Evolutionary conservation across 148 eudicot genomes (phyloP).

Genomic region (Vaccinium vitisidaea): DNA sequence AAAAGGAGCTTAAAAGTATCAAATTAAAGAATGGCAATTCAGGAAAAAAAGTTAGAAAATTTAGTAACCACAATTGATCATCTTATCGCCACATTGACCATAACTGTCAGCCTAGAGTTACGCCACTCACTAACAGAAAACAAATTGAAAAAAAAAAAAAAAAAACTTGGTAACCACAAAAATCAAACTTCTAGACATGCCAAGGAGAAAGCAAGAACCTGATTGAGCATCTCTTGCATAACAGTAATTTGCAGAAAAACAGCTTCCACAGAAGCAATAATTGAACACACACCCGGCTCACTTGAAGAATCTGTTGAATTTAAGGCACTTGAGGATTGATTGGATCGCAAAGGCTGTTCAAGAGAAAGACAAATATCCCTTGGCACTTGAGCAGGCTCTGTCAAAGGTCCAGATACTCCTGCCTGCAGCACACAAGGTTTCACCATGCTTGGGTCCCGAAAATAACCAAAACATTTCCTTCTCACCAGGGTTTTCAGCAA

Average conservation of each 20-base stretch:
- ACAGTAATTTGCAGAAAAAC: slow-evolving; percentile 41
- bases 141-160: background rate
- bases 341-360: slow-evolving; percentile 78
- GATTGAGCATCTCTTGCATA: slow-evolving; percentile 61
- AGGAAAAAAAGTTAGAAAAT: background rate
- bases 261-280: slow-evolving; percentile 39
- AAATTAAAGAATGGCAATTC: background rate
- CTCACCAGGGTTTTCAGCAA: slow-evolving; percentile 10
- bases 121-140: background rate
- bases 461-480: background rate
- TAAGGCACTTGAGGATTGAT: slow-evolving; percentile 55
- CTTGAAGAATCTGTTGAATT: slow-evolving; percentile 49
- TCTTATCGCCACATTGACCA: background rate
- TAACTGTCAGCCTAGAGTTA: background rate
- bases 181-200: background rate
- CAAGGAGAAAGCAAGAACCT: slow-evolving; percentile 42
- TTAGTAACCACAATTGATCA: background rate
- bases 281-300: slow-evolving; percentile 47
- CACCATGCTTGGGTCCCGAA: background rate
- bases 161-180: background rate
- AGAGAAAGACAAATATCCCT: slow-evolving; percentile 83
- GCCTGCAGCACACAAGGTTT: slow-evolving; percentile 40
- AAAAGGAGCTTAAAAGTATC: background rate
- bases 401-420: slow-evolving; percentile 57
- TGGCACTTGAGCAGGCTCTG: slow-evolving; percentile 55